Evolutionary conservation across 345 rosid genomes (phyloP), one percentile per base, ranked within the genome.

Genomic region (Ceriops tagal): DNA sequence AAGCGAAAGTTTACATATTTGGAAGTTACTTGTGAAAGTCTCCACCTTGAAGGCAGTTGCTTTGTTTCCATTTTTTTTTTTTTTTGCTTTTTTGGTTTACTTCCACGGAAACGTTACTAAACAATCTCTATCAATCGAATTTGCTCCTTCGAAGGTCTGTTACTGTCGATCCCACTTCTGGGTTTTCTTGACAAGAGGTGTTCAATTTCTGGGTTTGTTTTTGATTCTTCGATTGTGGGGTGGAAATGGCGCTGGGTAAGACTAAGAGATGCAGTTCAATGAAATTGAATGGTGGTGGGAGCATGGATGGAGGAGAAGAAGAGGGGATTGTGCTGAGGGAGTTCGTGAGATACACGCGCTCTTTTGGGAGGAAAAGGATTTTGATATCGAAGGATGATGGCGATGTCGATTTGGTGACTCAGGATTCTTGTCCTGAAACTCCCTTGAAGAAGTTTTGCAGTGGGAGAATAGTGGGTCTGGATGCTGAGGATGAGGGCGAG

Each of bases 341-440:
- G 70, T 71, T 75, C 18, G 91, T 85, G 58, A 84, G 65, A 56
- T 75, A 72, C 70, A 79, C 86, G 2, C 72, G 87, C 31, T 88
- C 87, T 0, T 74, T 89, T 8, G 91, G 97, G 47, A 89, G 93
- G 81, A 93, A 91, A 69, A 82, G 96, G 85, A 72, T 93, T 76
- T 55, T 77, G 62, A 73, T 89, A 26, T 74, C 89, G 0, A 83
- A 68, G 39, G 70, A 61, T 24, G 47, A 58, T 30, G 77, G 66
- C 13, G 16, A 3, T 35, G 59, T 28, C 1, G 73, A 34, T 18
- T 22, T 31, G 0, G 20, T 60, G 67, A 24, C 67, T 39, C 18
- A 58, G 16, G 83, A 80, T 37, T 74, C 79, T 4, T 20, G 69
- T 72, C 53, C 55, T 57, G 1, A 32, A 15, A 51, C 77, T 59